phyloP scores from a whole-genome alignment of 805 yeast genomes.

The Pichia thaimueangensis region DNA sequence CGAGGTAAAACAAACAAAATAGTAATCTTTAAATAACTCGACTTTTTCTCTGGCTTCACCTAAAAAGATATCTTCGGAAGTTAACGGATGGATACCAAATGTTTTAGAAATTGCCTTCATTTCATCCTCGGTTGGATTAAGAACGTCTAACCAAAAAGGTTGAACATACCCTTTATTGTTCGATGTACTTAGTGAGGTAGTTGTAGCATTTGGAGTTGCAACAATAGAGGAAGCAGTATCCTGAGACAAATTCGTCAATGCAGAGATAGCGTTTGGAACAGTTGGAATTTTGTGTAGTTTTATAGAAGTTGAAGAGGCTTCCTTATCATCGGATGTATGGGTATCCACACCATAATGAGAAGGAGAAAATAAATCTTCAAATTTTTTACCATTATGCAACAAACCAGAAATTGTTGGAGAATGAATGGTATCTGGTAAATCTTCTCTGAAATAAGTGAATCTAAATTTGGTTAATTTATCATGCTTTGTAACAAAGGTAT shows the following conservation, averaged over 20 bases:
- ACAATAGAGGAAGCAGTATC: neutral
- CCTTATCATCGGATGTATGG: neutral
- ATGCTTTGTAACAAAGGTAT: conserved; percentile 9
- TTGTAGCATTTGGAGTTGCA: conserved; percentile 1
- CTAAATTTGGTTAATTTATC: conserved; percentile 47
- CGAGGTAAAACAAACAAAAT: conserved; percentile 83
- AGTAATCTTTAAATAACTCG: conserved; percentile 84
- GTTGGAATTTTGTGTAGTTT: conserved; percentile 1
- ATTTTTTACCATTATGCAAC: conserved; percentile 44
- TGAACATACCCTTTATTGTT: conserved; percentile 7
- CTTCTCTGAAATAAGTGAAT: conserved; percentile 90
- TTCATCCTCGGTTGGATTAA: conserved; percentile 93
- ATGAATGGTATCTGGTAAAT: conserved; percentile 81
- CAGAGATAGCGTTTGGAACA: neutral
- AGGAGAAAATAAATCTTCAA: conserved; percentile 57
- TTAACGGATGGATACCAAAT: conserved; percentile 91
- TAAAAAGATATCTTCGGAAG: conserved; percentile 88
- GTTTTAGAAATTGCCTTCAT: conserved; percentile 88
- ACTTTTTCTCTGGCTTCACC: conserved; percentile 96
- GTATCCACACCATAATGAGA: conserved; percentile 26
- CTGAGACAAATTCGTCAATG: neutral
- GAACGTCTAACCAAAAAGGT: conserved; percentile 91
- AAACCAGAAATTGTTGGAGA: conserved; percentile 84
- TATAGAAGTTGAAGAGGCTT: neutral
- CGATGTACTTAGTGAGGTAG: neutral